phyloP scores from a whole-genome alignment of 352 stramenopile genomes.

The Globisporangium perplexum region DNA sequence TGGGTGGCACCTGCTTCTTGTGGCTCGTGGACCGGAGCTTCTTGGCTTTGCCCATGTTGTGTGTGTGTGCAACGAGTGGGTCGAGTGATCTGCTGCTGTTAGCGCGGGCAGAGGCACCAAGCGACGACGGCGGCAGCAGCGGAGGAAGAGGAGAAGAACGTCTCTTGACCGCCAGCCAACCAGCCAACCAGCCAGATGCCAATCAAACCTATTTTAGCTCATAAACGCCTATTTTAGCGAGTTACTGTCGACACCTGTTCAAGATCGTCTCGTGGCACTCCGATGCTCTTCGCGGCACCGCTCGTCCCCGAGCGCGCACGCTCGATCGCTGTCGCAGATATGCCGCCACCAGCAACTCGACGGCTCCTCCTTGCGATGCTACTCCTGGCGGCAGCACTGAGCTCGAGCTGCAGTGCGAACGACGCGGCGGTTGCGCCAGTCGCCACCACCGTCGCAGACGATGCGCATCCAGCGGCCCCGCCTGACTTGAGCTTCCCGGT shows the following conservation, averaged over 20 bases:
- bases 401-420: background rate
- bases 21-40: slow-evolving; percentile 80
- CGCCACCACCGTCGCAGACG: background rate
- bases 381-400: background rate
- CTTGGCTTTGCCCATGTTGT: slow-evolving; percentile 81
- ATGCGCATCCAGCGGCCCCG: background rate
- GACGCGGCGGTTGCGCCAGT: too few relatives aligned
- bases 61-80: background rate
- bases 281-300: too few relatives aligned
- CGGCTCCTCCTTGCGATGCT: background rate
- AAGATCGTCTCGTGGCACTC: too few relatives aligned
- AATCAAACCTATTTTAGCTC: too few relatives aligned
- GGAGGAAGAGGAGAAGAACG: too few relatives aligned
- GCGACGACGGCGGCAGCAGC: background rate
- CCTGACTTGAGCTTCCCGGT: slow-evolving; percentile 6
- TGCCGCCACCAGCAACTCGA: background rate
- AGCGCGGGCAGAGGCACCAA: background rate
- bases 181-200: too few relatives aligned
- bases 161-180: too few relatives aligned
- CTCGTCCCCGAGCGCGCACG: too few relatives aligned
- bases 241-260: too few relatives aligned
- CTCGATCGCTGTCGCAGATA: too few relatives aligned
- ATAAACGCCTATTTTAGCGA: too few relatives aligned
- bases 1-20: slow-evolving; percentile 72
- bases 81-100: background rate